Conservation (phyloP, 2,329 filamentous ascomycete species). For the Pleoardoris graminearum region DNA sequence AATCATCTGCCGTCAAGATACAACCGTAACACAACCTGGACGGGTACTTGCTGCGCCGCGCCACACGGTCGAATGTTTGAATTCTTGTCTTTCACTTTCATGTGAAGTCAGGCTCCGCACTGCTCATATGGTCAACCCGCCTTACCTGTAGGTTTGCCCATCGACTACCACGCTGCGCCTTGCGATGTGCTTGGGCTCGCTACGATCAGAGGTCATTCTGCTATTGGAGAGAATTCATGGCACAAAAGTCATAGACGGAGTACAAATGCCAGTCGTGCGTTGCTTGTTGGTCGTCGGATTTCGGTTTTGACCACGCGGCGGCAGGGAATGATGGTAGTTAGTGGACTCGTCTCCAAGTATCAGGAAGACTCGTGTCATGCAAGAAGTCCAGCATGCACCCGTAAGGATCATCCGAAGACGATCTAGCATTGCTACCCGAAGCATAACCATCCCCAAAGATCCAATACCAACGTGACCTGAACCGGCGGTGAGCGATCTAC, state of each 20-base stretch:
- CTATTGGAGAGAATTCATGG: no score
- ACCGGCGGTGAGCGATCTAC: not conserved
- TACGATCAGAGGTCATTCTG: no score
- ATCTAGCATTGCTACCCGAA: not conserved
- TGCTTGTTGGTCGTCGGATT: not conserved
- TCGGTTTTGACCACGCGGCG: constrained; percentile 6
- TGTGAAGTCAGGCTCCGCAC: not conserved
- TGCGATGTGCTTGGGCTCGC: not conserved
- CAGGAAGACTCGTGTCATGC: not conserved
- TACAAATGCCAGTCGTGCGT: no score
- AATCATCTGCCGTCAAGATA: no score
- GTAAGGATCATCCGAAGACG: not conserved
- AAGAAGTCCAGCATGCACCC: not conserved
- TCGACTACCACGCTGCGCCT: not conserved
- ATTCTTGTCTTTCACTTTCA: not conserved
- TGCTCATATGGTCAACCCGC: not conserved
- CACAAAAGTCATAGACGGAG: no score
- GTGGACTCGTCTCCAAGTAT: not conserved
- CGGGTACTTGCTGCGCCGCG: no score
- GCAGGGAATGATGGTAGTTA: not conserved
- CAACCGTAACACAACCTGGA: no score
- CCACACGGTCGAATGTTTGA: not conserved
- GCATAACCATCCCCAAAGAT: not conserved
- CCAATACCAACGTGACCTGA: not conserved
- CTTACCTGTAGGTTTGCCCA: not conserved